Conservation (phyloP, 2,329 filamentous ascomycete species). For the Diaporthe citri region DNA sequence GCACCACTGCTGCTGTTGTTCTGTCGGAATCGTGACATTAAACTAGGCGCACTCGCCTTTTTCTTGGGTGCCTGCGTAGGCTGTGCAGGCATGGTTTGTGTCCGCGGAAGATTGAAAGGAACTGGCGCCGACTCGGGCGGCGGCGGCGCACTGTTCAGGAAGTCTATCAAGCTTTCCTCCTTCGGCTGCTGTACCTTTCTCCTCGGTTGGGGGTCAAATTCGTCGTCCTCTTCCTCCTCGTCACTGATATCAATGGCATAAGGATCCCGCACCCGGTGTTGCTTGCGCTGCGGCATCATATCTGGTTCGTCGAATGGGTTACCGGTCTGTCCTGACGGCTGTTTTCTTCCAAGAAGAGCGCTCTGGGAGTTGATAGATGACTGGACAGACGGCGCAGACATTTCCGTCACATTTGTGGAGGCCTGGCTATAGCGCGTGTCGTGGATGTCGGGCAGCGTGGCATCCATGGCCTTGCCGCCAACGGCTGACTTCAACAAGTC, state of each 20-base stretch:
- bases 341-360: constrained; percentile 66
- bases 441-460: constrained; percentile 67
- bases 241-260: constrained; percentile 92
- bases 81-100: constrained; percentile 50
- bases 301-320: constrained; percentile 60
- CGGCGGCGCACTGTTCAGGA: constrained; percentile 77
- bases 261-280: constrained; percentile 84
- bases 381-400: constrained; percentile 66
- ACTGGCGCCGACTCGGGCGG: constrained; percentile 63
- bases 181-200: constrained; percentile 58
- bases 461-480: constrained; percentile 69
- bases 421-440: constrained; percentile 68
- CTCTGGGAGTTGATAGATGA: constrained; percentile 83
- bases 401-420: constrained; percentile 69
- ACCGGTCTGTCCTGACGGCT: constrained; percentile 46
- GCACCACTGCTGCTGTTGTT: constrained; percentile 50
- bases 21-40: constrained; percentile 70
- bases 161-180: constrained; percentile 80
- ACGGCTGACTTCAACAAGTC: constrained; percentile 75
- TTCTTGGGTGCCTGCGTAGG: constrained; percentile 60
- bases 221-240: constrained; percentile 71
- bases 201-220: constrained; percentile 57
- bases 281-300: constrained; percentile 78
- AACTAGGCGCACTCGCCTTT: constrained; percentile 72
- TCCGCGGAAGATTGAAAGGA: constrained; percentile 51